Percentiles rank a stretch among this genome's conserved stretches.
Conservation (phyloP, 139 green algal species). For the Diplosphaera chodatii region DNA sequence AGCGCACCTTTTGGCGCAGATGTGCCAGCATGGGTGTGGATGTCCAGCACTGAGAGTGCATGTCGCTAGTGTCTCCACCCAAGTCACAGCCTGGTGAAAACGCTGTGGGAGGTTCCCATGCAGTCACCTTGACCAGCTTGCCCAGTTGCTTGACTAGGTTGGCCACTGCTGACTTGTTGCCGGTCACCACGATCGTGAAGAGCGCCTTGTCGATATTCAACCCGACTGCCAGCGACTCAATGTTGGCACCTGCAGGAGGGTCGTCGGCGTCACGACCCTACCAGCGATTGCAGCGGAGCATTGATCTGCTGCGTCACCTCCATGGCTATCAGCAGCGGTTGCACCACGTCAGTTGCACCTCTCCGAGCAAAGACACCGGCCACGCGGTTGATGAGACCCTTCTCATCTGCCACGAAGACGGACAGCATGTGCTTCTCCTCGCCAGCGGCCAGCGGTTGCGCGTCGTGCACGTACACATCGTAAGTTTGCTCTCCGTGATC, state of each 20-base stretch:
- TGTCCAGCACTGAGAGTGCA: too few relatives aligned
- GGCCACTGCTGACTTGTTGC: slow-evolving; percentile 54
- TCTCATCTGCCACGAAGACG: slow-evolving; percentile 94
- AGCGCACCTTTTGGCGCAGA: slow-evolving; percentile 74
- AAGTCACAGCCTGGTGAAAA: too few relatives aligned
- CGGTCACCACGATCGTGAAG: slow-evolving; percentile 92
- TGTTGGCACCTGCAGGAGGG: slow-evolving; percentile 76
- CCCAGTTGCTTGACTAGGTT: slow-evolving; percentile 95
- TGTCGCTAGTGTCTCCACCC: too few relatives aligned
- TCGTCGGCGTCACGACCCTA: too few relatives aligned
- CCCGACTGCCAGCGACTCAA: slow-evolving; percentile 93
- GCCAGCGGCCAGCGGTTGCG: slow-evolving; percentile 68
- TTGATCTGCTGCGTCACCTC: too few relatives aligned
- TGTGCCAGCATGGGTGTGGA: too few relatives aligned
- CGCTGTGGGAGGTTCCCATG: too few relatives aligned
- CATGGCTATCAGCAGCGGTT: too few relatives aligned
- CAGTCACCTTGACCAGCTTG: slow-evolving; percentile 32
- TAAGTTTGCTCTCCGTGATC: slow-evolving; percentile 8
- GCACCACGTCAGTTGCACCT: too few relatives aligned
- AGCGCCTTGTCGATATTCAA: slow-evolving; percentile 90
- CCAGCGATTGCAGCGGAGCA: too few relatives aligned
- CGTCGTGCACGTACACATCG: slow-evolving; percentile 47
- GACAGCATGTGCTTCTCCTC: slow-evolving; percentile 88
- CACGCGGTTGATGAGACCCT: slow-evolving; percentile 97
- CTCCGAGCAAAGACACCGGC: slow-evolving; percentile 90